Evolutionary conservation across 768 basidiomycete genomes (phyloP).

Genomic region (Lyophyllum atratum): DNA sequence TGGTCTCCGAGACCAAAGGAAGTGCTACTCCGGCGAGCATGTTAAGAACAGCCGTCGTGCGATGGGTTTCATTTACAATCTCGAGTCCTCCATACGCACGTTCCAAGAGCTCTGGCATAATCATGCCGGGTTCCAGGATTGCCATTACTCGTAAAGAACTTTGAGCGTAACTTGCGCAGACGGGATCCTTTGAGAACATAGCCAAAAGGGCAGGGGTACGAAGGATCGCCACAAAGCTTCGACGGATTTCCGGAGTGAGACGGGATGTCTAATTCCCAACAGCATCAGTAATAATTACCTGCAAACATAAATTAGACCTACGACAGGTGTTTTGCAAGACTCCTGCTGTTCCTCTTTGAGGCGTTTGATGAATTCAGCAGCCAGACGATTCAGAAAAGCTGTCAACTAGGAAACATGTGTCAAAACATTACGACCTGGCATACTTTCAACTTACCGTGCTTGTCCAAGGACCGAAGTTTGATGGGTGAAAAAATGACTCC

Average conservation of each 20-base stretch:
- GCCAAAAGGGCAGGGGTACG: conserved; percentile 87
- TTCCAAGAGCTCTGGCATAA: conserved; percentile 91
- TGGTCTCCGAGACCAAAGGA: conserved; percentile 71
- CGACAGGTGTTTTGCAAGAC: conserved; percentile 77
- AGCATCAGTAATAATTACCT: not conserved
- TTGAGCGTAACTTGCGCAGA: conserved; percentile 82
- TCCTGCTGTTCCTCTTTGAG: conserved; percentile 76
- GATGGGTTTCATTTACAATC: conserved; percentile 91
- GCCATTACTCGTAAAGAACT: conserved; percentile 77
- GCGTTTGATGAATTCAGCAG: conserved; percentile 78
- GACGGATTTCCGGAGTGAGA: conserved; percentile 78
- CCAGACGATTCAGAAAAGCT: conserved; percentile 70
- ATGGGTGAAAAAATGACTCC: conserved; percentile 95
- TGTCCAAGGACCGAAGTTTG: conserved; percentile 88
- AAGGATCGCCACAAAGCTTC: conserved; percentile 77
- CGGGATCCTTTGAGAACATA: conserved; percentile 86
- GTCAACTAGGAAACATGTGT: conserved; percentile 47
- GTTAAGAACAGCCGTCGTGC: conserved; percentile 89
- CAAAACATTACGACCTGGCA: conserved; percentile 5
- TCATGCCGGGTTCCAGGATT: conserved; percentile 75
- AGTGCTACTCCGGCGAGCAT: conserved; percentile 78
- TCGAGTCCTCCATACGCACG: conserved; percentile 92
- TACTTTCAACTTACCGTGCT: conserved; percentile 42
- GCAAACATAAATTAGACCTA: conserved; percentile 30
- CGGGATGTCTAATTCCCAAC: conserved; percentile 56